phyloP scores from a whole-genome alignment of 2,329 filamentous ascomycete genomes.

The Cadophora sp. region DNA sequence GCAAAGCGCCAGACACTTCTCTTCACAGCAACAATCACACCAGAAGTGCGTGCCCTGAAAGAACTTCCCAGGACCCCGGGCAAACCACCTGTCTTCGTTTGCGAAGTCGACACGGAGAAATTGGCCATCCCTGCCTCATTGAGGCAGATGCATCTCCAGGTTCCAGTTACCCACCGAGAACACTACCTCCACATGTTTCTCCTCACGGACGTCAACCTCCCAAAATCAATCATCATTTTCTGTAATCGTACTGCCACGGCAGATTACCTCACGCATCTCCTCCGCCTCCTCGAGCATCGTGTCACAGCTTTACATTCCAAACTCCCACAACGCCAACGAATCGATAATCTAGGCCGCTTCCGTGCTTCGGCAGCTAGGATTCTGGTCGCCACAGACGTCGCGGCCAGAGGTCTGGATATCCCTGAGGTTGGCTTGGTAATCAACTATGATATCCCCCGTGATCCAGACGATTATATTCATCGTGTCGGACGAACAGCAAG shows the following conservation, averaged over 20 bases:
- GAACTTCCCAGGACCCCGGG: constrained; percentile 72
- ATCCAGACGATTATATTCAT: constrained; percentile 97
- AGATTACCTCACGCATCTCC: constrained; percentile 85
- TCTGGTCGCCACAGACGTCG: constrained; percentile 93
- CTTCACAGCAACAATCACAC: constrained; percentile 95
- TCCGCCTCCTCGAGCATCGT: constrained; percentile 85
- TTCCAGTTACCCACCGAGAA: constrained; percentile 91
- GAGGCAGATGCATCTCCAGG: constrained; percentile 83
- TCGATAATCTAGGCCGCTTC: constrained; percentile 89
- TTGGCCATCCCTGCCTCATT: constrained; percentile 83
- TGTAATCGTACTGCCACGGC: constrained; percentile 91
- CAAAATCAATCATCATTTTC: constrained; percentile 88
- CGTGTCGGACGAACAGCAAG: constrained; percentile 93
- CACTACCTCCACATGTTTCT: constrained; percentile 93
- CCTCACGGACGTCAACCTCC: constrained; percentile 74
- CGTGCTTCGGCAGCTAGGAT: constrained; percentile 87
- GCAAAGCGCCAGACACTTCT: constrained; percentile 87
- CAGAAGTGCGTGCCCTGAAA: constrained; percentile 88
- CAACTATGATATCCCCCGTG: constrained; percentile 95
- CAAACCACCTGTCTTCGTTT: constrained; percentile 83
- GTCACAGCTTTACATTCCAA: constrained; percentile 91
- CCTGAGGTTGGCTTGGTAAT: constrained; percentile 88
- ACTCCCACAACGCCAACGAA: constrained; percentile 83
- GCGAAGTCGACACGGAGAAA: constrained; percentile 79
- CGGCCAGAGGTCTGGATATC: constrained; percentile 92